phyloP scores from a whole-genome alignment of 2,329 filamentous ascomycete species.

The Venturia aucupariae region DNA sequence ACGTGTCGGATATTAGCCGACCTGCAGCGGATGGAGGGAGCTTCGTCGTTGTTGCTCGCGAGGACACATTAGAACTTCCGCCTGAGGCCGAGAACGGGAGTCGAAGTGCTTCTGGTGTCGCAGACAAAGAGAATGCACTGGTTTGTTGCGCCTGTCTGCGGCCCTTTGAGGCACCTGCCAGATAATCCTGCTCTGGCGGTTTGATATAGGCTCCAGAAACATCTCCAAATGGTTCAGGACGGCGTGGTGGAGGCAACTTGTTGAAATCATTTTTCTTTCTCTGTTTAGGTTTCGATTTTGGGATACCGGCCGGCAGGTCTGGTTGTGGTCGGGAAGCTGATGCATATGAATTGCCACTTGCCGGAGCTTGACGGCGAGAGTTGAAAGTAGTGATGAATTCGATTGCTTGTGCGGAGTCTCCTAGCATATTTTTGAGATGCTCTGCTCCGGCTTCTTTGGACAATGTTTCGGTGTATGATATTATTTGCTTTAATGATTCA shows the following conservation, averaged over 20 bases:
- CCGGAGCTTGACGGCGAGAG: slow-evolving; percentile 42
- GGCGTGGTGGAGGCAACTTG: slow-evolving; percentile 33
- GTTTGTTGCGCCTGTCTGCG: slow-evolving; percentile 29
- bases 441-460: slow-evolving; percentile 69
- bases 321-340: slow-evolving; percentile 18
- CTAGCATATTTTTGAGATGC: slow-evolving; percentile 80
- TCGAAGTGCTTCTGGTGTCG: slow-evolving; percentile 41
- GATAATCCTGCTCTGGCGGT: slow-evolving; percentile 65
- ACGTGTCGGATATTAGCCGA: slow-evolving; percentile 66
- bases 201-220: slow-evolving; percentile 67
- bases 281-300: slow-evolving; percentile 23
- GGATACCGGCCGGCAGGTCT: slow-evolving; percentile 22
- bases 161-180: slow-evolving; percentile 31
- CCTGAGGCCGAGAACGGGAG: slow-evolving; percentile 29
- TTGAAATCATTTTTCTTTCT: slow-evolving; percentile 34
- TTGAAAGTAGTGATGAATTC: slow-evolving; percentile 72
- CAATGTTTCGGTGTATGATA: slow-evolving; percentile 71
- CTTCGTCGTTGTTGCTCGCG: slow-evolving; percentile 39
- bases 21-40: slow-evolving; percentile 62
- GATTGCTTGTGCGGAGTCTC: slow-evolving; percentile 67
- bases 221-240: slow-evolving; percentile 52
- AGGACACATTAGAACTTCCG: slow-evolving; percentile 25
- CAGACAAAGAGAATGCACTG: slow-evolving; percentile 40
- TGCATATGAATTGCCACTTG: background rate
- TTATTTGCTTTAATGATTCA: slow-evolving; percentile 70